Evolutionary conservation across 495 filamentous ascomycete genomes (phyloP).

Genomic region (Achaetomiella virescens): DNA sequence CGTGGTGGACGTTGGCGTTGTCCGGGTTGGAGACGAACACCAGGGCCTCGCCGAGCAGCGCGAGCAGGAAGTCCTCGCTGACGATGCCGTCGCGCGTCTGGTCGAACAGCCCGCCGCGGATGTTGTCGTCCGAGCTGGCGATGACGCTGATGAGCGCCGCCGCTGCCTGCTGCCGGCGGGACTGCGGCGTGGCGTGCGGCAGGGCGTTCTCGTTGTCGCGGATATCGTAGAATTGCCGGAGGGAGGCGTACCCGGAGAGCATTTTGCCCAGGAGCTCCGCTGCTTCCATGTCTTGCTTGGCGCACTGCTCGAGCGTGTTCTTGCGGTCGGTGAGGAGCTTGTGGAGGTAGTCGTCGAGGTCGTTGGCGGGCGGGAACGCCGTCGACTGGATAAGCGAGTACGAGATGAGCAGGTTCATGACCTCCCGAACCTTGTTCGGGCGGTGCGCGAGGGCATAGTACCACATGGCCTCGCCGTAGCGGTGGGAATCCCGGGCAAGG

Average conservation of each 20-base stretch:
- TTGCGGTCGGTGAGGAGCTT: constrained; percentile 61
- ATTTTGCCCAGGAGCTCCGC: constrained; percentile 73
- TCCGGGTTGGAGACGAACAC: constrained; percentile 61
- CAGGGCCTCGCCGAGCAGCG: constrained; percentile 74
- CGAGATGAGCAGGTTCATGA: constrained; percentile 79
- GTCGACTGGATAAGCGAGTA: constrained; percentile 77
- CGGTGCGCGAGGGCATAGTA: constrained; percentile 79
- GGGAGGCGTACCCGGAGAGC: constrained; percentile 83
- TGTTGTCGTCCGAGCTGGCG: constrained; percentile 76
- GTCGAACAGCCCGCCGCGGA: constrained; percentile 82
- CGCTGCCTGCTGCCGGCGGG: constrained; percentile 60
- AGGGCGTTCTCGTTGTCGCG: constrained; percentile 50
- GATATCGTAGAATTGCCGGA: constrained; percentile 81
- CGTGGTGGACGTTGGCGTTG: constrained; percentile 23
- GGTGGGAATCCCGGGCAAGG: constrained; percentile 56
- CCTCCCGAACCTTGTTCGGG: constrained; percentile 66
- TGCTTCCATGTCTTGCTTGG: constrained; percentile 63
- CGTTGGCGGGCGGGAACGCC: constrained; percentile 59
- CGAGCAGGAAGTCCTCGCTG: constrained; percentile 76
- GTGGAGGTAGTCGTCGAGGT: constrained; percentile 63
- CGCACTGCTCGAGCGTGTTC: constrained; percentile 56
- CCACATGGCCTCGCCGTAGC: constrained; percentile 74
- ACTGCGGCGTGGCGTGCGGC: constrained; percentile 33
- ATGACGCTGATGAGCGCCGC: constrained; percentile 71
- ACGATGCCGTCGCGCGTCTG: constrained; percentile 70